Conservation (phyloP, 345 rosid genomes). For the Salix caprea region DNA sequence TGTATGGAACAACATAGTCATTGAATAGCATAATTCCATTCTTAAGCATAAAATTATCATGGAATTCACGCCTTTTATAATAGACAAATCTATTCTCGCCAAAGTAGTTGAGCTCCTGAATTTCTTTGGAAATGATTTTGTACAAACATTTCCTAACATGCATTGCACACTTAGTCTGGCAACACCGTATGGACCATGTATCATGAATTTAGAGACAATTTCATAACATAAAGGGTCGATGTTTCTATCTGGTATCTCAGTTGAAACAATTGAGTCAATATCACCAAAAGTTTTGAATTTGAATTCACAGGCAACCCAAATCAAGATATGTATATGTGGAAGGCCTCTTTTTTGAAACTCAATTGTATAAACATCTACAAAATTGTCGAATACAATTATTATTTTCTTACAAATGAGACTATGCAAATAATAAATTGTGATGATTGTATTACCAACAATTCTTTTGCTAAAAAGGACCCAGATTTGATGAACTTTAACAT, state of each 20-base stretch:
- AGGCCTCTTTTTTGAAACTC: constrained; percentile 1
- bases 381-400: no score
- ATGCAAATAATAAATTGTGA: no score
- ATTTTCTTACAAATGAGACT: no score
- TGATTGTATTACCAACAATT: not conserved
- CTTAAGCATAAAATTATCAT: not conserved
- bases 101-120: not conserved
- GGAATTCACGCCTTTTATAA: not conserved
- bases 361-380: not conserved
- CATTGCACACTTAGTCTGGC: not conserved
- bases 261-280: not conserved
- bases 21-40: not conserved
- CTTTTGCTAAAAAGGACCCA: not conserved
- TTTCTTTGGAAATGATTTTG: not conserved
- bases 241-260: not conserved
- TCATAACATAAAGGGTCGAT: not conserved
- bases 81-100: not conserved
- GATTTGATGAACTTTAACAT: not conserved
- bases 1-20: not conserved
- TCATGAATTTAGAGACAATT: not conserved
- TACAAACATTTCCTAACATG: not conserved
- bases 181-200: not conserved
- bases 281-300: accelerated
- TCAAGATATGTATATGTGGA: not conserved
- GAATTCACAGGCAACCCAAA: not conserved